Evolutionary conservation across 352 stramenopile genomes (phyloP), one percentile per base, ranked within the genome.

Genomic region (Pythium catenulatum): DNA sequence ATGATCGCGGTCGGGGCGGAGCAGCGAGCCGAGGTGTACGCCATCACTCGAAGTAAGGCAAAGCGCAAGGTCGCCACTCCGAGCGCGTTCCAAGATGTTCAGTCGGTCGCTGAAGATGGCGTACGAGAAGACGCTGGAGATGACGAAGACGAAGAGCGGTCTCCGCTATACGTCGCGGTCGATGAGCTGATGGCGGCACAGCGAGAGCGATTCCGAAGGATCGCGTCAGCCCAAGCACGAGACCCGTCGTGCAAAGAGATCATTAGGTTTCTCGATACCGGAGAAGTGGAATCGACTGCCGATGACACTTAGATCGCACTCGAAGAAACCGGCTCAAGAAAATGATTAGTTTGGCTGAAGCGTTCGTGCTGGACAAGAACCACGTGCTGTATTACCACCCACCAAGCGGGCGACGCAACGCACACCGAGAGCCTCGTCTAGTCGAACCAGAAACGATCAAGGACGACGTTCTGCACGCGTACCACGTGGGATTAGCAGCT

Each of bases 331-430:
- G 17, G 21, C 19, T 56, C 37, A 65, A 46, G 43, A 61, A 61
- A 46, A 4, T 76, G 25, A 25, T 25, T 2, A n/a, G 34, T 15
- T 5, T 54, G 1, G 52, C 73, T 1, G 73, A 72, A 25, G 15
- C n/a, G 15, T 81, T 41, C 52, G 73, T 50, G 19, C 54, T 81
- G 1, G 73, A 81, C n/a, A 2, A 13, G 7, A 37, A 11, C 23
- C 23, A 27, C 36, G 73, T 81, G n/a, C 36, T 81, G 1, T 81
- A 81, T n/a, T 81, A 72, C 32, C 36, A 27, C 17, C 70, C 70
- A 52, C 23, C n/a, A 11, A 4, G 36, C 8, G 37, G 25, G n/a
- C 15, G 43, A 45, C 6, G 37, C 21, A 3, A 23, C 14, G 39
- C 1, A 23, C 13, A 27, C 3, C 6, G 14, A 27, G 32, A 25